phyloP scores from a whole-genome alignment of 1,284 basidiomycete genomes.

The Ustilago tritici region DNA sequence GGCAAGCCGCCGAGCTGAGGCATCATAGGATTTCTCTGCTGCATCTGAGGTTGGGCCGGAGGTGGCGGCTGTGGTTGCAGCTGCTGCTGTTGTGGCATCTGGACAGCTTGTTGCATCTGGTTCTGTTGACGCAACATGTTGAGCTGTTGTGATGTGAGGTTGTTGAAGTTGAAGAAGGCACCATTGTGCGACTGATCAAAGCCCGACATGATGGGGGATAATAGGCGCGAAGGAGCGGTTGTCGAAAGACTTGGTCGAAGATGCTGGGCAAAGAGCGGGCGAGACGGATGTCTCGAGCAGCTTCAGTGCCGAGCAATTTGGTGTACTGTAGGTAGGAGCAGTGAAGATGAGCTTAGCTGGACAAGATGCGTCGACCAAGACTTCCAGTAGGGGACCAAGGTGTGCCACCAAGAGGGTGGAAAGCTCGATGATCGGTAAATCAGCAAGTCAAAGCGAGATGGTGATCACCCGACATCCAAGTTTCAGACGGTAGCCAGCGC shows the following conservation, averaged over 20 bases:
- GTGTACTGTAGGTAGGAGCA: neutral
- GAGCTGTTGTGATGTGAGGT: constrained; percentile 52
- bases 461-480: constrained; percentile 16
- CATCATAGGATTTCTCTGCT: constrained; percentile 52
- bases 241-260: neutral
- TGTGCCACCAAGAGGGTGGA: constrained; percentile 12
- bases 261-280: neutral
- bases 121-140: constrained; percentile 51
- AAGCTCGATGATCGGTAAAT: constrained; percentile 17
- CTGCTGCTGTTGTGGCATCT: constrained; percentile 43
- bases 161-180: constrained; percentile 53
- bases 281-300: constrained; percentile 1
- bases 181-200: constrained; percentile 47
- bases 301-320: neutral
- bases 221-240: neutral
- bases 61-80: constrained; percentile 34
- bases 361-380: neutral
- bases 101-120: constrained; percentile 46
- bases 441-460: neutral
- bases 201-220: constrained; percentile 43
- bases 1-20: constrained; percentile 47
- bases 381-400: neutral
- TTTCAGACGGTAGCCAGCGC: neutral
- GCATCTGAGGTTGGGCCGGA: constrained; percentile 37
- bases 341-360: neutral